phyloP scores from a whole-genome alignment of 345 rosid genomes.

The Eucalyptus urophylla region DNA sequence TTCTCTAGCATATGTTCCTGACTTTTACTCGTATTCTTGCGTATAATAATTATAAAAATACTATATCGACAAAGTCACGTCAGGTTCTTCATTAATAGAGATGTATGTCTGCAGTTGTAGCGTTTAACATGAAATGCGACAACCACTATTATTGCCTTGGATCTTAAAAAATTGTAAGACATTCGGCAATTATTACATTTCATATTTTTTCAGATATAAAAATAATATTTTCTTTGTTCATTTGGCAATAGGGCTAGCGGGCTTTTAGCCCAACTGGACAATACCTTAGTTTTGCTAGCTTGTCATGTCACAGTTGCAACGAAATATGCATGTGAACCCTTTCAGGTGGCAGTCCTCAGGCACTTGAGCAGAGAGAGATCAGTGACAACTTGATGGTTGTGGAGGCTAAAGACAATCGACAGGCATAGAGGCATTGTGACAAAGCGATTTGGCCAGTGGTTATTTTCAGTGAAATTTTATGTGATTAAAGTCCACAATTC shows the following conservation, averaged over 20 bases:
- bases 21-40: neutral
- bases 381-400: neutral
- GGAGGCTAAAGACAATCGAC: neutral
- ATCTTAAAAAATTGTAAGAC: neutral
- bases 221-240: neutral
- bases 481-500: too few species aligned
- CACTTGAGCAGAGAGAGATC: neutral
- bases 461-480: neutral
- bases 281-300: neutral
- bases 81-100: neutral
- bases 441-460: neutral
- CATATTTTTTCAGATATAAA: neutral
- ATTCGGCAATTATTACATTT: neutral
- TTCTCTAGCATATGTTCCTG: neutral
- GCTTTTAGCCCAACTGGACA: neutral
- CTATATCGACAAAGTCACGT: neutral
- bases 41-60: neutral
- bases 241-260: neutral
- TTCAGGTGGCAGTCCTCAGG: neutral
- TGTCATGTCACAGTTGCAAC: neutral
- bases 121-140: neutral
- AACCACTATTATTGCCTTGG: neutral
- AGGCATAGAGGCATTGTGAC: neutral
- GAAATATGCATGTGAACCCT: neutral
- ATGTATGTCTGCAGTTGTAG: rapidly evolving